A percentile compares a stretch with the other conserved stretches of the same genome.
Conservation (phyloP, 257 asterid species). For the Nicotiana undulata region DNA sequence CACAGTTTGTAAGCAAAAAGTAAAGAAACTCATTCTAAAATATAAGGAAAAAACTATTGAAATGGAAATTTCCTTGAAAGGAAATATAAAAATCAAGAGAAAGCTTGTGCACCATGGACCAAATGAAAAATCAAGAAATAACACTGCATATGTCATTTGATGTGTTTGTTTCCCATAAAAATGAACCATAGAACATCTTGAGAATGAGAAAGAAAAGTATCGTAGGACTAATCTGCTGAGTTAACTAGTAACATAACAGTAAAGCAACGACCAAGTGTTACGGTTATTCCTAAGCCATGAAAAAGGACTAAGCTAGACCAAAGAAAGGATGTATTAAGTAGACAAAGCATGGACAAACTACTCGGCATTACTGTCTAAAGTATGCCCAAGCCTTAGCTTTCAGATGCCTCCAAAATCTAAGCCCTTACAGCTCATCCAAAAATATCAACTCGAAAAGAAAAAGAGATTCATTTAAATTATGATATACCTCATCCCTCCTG, state of each 20-base stretch:
- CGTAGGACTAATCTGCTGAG: neutral
- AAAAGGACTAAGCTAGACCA: neutral
- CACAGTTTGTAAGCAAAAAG: neutral
- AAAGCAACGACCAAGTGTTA: neutral
- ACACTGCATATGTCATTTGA: neutral
- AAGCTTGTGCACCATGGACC: neutral
- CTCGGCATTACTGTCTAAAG: neutral
- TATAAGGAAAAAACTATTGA: neutral
- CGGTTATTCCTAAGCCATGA: neutral
- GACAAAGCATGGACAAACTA: neutral
- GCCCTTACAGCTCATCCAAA: neutral
- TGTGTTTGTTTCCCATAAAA: neutral
- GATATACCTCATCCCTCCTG: conserved; percentile 53
- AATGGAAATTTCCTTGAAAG: neutral
- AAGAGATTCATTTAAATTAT: neutral
- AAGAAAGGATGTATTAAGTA: neutral
- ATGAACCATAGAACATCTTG: neutral
- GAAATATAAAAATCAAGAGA: neutral
- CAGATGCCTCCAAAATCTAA: neutral
- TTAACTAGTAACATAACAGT: neutral
- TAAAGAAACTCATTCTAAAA: neutral
- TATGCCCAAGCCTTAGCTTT: neutral
- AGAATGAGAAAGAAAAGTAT: no score
- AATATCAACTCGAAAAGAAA: neutral
- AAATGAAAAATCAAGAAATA: neutral